Conservation (phyloP, 768 basidiomycete species). For the Mycena metata region DNA sequence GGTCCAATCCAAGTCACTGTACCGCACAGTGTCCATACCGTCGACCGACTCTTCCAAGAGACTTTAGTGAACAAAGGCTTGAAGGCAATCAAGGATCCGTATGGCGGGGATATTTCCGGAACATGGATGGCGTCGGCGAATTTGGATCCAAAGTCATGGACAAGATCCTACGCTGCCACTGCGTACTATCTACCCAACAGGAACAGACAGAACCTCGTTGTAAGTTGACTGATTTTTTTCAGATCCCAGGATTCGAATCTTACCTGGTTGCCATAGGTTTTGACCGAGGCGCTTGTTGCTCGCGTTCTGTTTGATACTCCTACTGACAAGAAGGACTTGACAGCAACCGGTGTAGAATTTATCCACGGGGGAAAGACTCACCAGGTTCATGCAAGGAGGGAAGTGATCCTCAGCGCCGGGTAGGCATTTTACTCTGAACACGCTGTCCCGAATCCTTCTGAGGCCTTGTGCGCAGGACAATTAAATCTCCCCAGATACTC, state of each 20-base stretch:
- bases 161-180: constrained; percentile 47
- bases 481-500: constrained; percentile 48
- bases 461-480: not conserved
- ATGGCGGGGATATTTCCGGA: constrained; percentile 44
- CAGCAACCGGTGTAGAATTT: too few relatives aligned
- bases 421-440: too few relatives aligned
- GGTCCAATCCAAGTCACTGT: constrained; percentile 48
- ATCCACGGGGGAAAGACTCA: too few relatives aligned
- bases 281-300: too few relatives aligned
- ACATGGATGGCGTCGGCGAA: constrained; percentile 38
- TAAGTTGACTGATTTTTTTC: constrained; percentile 29
- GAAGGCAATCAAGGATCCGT: constrained; percentile 43
- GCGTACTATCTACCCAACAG: constrained; percentile 39
- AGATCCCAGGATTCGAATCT: too few relatives aligned
- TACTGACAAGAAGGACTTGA: too few relatives aligned
- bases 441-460: too few relatives aligned
- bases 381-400: too few relatives aligned
- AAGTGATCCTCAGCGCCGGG: too few relatives aligned
- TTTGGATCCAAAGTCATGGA: constrained; percentile 44
- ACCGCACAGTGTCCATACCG: constrained; percentile 42
- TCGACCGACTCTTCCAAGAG: constrained; percentile 44
- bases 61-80: constrained; percentile 47
- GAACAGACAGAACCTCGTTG: constrained; percentile 25
- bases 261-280: too few relatives aligned
- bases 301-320: too few relatives aligned